Conservation (phyloP, 805 yeast genomes). For the Candida stauntonica region DNA sequence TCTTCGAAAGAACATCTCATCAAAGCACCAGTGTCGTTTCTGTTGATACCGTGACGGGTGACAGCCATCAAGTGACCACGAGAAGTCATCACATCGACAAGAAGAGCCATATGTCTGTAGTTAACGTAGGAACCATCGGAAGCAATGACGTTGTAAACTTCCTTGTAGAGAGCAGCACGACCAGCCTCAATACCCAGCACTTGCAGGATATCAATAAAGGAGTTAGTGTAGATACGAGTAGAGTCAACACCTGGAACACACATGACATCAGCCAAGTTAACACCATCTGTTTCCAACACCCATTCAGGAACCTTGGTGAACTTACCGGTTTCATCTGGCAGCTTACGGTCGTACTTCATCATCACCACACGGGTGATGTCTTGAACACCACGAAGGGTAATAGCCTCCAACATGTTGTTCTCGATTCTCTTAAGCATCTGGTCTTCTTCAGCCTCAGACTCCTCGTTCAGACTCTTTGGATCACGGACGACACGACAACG, state of each 20-base stretch:
- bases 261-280: conserved; percentile 91
- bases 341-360: conserved; percentile 76
- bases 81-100: conserved; percentile 98
- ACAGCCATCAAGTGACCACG: conserved; percentile 98
- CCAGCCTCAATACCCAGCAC: conserved; percentile 99
- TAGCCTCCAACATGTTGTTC: conserved; percentile 92
- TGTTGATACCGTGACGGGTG: conserved; percentile 98
- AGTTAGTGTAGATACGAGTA: conserved; percentile 86
- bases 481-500: conserved; percentile 99
- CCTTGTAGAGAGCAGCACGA: conserved; percentile 87
- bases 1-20: conserved; percentile 99
- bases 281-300: conserved; percentile 99
- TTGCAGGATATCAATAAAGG: conserved; percentile 90
- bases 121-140: conserved; percentile 99
- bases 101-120: conserved; percentile 95
- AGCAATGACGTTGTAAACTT: conserved; percentile 94
- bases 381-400: conserved; percentile 92
- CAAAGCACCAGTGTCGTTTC: conserved; percentile 97
- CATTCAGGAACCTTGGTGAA: conserved; percentile 88
- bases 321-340: conserved; percentile 80
- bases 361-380: conserved; percentile 78
- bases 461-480: conserved; percentile 89
- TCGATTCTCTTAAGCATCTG: conserved; percentile 93
- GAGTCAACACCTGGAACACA: conserved; percentile 93
- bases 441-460: conserved; percentile 94